Evolutionary conservation across 2,329 filamentous ascomycete species (phyloP), one percentile per base, ranked within the genome.

Genomic region (Penicillium nordicum): DNA sequence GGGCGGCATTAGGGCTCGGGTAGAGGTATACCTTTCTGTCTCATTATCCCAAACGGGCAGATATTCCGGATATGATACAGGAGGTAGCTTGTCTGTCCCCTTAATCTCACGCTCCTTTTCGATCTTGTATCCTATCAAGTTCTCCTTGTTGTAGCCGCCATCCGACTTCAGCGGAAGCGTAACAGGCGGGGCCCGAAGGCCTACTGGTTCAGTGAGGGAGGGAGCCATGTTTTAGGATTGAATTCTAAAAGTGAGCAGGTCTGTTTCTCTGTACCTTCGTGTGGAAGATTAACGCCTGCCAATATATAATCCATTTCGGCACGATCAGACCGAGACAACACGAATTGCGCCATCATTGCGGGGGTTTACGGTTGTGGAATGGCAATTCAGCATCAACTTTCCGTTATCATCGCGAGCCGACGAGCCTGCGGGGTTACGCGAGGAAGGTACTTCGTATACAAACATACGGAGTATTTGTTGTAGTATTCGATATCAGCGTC

Each of bases 11-110:
- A 27, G 4, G 38, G 38, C 27, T 5, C 3, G 14, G 11, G 11
- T 23, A 9, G 7, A 23, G 16, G 25, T 46, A 37, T 63, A 73
- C 71, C 68, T 70, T 46, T 68, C 67, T 18, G 72, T 82, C 60
- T 84, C 79, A 40, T 80, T 78, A 66, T 88, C 81, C 87, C 87
- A 90, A 2, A 84, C 85, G 2, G 88, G 88, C 9, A 91, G 81
- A 69, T 92, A 92, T 67, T 90, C 79, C 4, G 85, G 85, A 63
- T 89, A 92, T 69, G 84, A 80, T 6, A 82, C 81, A 10, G 82
- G 79, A 16, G 80, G 75, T 63, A 83, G 78, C 58, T 78, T 81
- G 2, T 69, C 77, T 11, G 78, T 80, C 4, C 83, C 83, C 48
- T 83, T 75, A 37, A 82, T 62, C 61, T 85, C 83, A 5, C 74